A percentile compares a stretch with the other conserved stretches of the same genome.
Evolutionary conservation across 2,329 filamentous ascomycete species (phyloP).

Genomic region (Sporothrix euskadiensis): DNA sequence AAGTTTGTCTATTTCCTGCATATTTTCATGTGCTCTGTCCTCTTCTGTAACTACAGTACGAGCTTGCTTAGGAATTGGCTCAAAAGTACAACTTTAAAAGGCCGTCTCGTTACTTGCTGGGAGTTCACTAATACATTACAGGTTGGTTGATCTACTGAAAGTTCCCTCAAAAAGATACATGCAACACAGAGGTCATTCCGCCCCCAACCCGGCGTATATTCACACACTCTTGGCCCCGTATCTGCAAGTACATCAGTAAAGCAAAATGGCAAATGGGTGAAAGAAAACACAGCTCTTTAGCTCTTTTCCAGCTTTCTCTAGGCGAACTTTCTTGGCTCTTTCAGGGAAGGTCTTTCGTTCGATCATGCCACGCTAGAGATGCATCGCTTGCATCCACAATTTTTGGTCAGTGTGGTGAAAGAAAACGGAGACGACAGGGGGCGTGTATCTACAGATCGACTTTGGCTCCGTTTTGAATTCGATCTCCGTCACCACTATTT

Average conservation of each 20-base stretch:
- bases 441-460: not conserved
- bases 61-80: not conserved
- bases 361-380: conserved; percentile 18
- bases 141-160: not conserved
- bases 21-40: not conserved
- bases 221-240: not conserved
- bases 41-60: not conserved
- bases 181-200: not conserved
- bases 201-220: not conserved
- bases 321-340: not conserved
- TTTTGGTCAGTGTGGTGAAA: not conserved
- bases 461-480: conserved; percentile 1
- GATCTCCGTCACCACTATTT: not conserved
- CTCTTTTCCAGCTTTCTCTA: not conserved
- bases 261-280: not conserved
- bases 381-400: conserved; percentile 9
- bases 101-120: not conserved
- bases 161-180: not conserved
- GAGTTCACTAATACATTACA: not conserved
- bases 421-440: not conserved
- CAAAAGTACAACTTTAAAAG: not conserved
- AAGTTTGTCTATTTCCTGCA: not conserved
- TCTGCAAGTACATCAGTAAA: conserved; percentile 3
- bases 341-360: not conserved
- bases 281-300: not conserved